A percentile compares a stretch with the other conserved stretches of the same genome.
These are phyloP conservation scores for Hypoxylon sp. DNA, from an alignment of 2,329 filamentous ascomycete species.

Conservation along the genomic window DNA sequence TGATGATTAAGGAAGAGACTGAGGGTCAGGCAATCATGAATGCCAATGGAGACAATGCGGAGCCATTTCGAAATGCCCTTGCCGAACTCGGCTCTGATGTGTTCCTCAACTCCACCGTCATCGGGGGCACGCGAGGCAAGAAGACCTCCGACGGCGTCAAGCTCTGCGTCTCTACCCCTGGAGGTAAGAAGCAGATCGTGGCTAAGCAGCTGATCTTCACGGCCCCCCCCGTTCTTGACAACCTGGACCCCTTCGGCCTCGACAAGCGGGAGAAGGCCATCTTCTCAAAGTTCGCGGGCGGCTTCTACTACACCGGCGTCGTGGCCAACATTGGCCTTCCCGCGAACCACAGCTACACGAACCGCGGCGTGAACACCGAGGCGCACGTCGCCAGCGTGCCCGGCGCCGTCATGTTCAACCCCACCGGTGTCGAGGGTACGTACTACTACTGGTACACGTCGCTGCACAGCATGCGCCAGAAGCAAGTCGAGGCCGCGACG, in stretches of 20 bases:
- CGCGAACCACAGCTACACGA: slow-evolving; percentile 25
- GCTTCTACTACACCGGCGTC: slow-evolving; percentile 35
- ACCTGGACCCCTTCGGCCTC: slow-evolving; percentile 20
- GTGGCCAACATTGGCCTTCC: slow-evolving; percentile 32
- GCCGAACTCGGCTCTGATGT: slow-evolving; percentile 32
- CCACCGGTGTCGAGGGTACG: slow-evolving; percentile 27
- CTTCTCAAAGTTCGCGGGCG: slow-evolving; percentile 31
- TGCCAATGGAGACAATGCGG: slow-evolving; percentile 39
- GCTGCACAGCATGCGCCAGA: slow-evolving; percentile 21
- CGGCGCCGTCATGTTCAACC: slow-evolving; percentile 36
- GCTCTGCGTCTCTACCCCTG: slow-evolving; percentile 30
- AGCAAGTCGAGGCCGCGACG: slow-evolving; percentile 28
- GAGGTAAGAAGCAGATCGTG: slow-evolving; percentile 24
- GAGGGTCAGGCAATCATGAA: slow-evolving; percentile 36
- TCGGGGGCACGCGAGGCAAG: slow-evolving; percentile 13
- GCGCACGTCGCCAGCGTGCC: slow-evolving; percentile 29
- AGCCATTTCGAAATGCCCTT: slow-evolving; percentile 55
- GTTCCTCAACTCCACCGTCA: slow-evolving; percentile 37
- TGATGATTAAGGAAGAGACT: slow-evolving; percentile 24
- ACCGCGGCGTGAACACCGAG: slow-evolving; percentile 27
- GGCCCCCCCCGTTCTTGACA: slow-evolving; percentile 24
- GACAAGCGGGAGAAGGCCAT: slow-evolving; percentile 27
- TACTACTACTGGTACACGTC: slow-evolving; percentile 41
- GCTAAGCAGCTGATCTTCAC: slow-evolving; percentile 36
- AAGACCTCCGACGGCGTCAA: slow-evolving; percentile 29